Percentiles rank a stretch among this genome's conserved stretches.
Conservation (phyloP, 805 yeast species). For the Candida qinlingensis region DNA sequence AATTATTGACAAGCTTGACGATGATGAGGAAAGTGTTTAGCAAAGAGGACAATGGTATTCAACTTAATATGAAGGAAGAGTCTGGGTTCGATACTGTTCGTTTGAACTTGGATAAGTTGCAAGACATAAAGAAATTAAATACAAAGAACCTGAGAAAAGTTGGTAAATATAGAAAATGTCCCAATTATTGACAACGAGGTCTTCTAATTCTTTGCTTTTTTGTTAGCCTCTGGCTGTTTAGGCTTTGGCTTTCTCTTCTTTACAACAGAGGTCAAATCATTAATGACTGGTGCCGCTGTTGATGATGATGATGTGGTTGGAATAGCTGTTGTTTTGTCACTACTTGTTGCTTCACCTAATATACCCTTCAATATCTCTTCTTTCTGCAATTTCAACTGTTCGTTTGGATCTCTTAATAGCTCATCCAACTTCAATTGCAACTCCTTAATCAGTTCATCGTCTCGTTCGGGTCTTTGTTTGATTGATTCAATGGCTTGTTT, state of each 20-base stretch:
- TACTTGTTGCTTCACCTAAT: conserved; percentile 39
- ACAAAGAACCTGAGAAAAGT: neutral
- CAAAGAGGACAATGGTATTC: conserved; percentile 1
- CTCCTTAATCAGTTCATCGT: conserved; percentile 47
- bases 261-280: conserved; percentile 60
- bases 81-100: conserved; percentile 19
- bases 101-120: conserved; percentile 4
- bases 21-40: neutral
- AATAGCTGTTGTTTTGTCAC: conserved; percentile 21
- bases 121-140: neutral
- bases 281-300: conserved; percentile 32
- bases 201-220: conserved; percentile 16
- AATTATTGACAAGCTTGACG: neutral
- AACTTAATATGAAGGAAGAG: conserved; percentile 18
- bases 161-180: neutral
- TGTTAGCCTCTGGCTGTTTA: conserved; percentile 1
- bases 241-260: conserved; percentile 43
- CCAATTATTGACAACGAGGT: too few species aligned
- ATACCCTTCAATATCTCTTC: conserved; percentile 51
- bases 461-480: conserved; percentile 33
- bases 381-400: conserved; percentile 44
- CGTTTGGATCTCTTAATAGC: conserved; percentile 45
- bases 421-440: conserved; percentile 53
- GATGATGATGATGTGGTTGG: conserved; percentile 22
- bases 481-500: conserved; percentile 47